Evolutionary conservation across 139 green algal species (phyloP).

Genomic region (Edaphochlamys debaryana): DNA sequence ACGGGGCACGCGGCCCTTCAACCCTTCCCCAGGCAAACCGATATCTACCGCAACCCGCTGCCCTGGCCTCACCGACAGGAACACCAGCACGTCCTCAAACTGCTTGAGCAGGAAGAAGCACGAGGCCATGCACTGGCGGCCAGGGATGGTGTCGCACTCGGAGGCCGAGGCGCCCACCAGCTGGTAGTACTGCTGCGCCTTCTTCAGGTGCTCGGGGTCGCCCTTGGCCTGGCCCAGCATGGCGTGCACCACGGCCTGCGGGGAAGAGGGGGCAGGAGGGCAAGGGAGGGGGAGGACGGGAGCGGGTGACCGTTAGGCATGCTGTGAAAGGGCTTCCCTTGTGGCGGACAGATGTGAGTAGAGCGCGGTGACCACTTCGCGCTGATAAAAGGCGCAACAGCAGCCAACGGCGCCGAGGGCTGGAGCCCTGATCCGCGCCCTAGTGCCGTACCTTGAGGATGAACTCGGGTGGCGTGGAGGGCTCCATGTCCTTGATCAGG

Average conservation of each 20-base stretch:
- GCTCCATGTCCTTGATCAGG: conserved; percentile 82
- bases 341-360: too few species aligned
- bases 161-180: conserved; percentile 74
- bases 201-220: conserved; percentile 72
- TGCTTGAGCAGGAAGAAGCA: conserved; percentile 87
- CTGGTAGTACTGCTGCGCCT: conserved; percentile 86
- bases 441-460: conserved; percentile 83
- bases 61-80: conserved; percentile 61
- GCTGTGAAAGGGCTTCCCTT: not conserved
- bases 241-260: conserved; percentile 78
- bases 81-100: conserved; percentile 83
- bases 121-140: conserved; percentile 87
- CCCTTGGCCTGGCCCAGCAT: conserved; percentile 75
- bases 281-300: not conserved
- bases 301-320: not conserved
- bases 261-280: not conserved
- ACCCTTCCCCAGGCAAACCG: too few species aligned
- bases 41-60: too few species aligned
- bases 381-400: too few species aligned
- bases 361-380: too few species aligned
- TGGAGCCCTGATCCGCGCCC: too few species aligned
- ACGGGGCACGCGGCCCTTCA: too few species aligned
- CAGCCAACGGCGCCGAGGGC: too few species aligned
- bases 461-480: conserved; percentile 82
- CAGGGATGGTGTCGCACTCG: conserved; percentile 90